These are phyloP conservation scores for Nemania sp. DNA, from an alignment of 2,329 filamentous ascomycete genomes.

Conservation along the genomic window DNA sequence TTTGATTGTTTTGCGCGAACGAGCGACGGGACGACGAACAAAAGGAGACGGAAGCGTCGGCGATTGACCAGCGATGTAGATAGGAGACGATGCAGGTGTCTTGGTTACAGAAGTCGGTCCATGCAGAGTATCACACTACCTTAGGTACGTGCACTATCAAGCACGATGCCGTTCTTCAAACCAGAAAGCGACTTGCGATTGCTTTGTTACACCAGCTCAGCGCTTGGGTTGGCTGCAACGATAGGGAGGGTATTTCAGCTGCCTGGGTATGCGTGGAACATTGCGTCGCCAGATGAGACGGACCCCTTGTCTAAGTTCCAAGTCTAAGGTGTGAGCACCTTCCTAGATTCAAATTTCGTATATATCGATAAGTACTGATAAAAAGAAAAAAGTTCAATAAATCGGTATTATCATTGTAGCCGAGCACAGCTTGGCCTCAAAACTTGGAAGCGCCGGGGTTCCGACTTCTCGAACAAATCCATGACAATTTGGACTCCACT, in stretches of 20 bases:
- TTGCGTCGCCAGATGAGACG: conserved; percentile 7
- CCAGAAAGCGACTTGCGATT: no score
- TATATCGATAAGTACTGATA: background rate
- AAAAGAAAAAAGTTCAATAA: background rate
- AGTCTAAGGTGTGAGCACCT: no score
- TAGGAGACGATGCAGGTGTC: conserved; percentile 2
- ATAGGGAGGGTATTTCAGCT: conserved; percentile 14
- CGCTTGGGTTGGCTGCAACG: conserved; percentile 18
- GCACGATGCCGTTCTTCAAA: background rate
- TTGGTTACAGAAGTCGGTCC: conserved; percentile 1
- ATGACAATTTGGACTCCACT: background rate
- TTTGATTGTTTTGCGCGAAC: conserved; percentile 9
- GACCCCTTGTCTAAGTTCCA: background rate
- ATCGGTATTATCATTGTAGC: background rate
- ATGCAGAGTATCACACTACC: background rate
- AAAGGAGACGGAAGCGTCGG: conserved; percentile 12
- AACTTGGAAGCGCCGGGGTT: no score
- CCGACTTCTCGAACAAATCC: no score
- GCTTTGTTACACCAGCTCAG: conserved; percentile 13
- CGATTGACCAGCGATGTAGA: conserved; percentile 7
- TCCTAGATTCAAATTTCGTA: no score
- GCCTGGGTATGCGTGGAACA: conserved; percentile 7
- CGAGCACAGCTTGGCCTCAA: background rate
- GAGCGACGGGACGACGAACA: background rate
- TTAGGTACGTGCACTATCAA: background rate